A percentile compares a stretch with the other conserved stretches of the same genome.
phyloP scores from a whole-genome alignment of 805 yeast species.

The Kuraishia hungarica region DNA sequence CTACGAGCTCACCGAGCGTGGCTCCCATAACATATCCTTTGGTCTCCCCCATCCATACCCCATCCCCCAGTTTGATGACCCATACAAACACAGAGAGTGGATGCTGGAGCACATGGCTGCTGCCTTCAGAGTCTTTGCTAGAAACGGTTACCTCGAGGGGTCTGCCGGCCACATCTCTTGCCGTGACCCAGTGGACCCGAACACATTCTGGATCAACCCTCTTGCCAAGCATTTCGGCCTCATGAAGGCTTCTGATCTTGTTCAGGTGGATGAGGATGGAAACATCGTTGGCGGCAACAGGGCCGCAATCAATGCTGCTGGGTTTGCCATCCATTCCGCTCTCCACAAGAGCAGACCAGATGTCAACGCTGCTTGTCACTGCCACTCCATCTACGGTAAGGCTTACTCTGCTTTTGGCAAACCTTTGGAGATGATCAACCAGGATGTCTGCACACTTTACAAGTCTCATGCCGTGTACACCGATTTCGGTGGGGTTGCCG shows the following conservation, averaged over 20 bases:
- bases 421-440: constrained; percentile 71
- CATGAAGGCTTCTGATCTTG: constrained; percentile 54
- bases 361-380: constrained; percentile 64
- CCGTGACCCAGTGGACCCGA: constrained; percentile 74
- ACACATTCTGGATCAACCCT: constrained; percentile 87
- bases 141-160: constrained; percentile 71
- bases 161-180: constrained; percentile 81
- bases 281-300: constrained; percentile 51
- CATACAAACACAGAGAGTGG: constrained; percentile 42
- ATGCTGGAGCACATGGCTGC: constrained; percentile 72
- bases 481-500: constrained; percentile 74
- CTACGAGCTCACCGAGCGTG: constrained; percentile 32
- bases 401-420: constrained; percentile 58
- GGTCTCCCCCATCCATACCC: constrained; percentile 44
- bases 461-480: constrained; percentile 56
- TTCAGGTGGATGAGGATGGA: constrained; percentile 55
- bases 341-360: constrained; percentile 63
- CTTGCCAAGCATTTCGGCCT: constrained; percentile 67
- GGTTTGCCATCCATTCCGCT: constrained; percentile 62
- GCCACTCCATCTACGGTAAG: constrained; percentile 58
- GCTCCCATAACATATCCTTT: constrained; percentile 52
- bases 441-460: constrained; percentile 65
- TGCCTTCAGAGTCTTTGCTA: constrained; percentile 76
- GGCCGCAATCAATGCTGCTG: constrained; percentile 52
- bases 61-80: constrained; percentile 43